These are phyloP conservation scores for Penicillium sp. DNA, from an alignment of 2,329 filamentous ascomycete species.

Conservation along the genomic window DNA sequence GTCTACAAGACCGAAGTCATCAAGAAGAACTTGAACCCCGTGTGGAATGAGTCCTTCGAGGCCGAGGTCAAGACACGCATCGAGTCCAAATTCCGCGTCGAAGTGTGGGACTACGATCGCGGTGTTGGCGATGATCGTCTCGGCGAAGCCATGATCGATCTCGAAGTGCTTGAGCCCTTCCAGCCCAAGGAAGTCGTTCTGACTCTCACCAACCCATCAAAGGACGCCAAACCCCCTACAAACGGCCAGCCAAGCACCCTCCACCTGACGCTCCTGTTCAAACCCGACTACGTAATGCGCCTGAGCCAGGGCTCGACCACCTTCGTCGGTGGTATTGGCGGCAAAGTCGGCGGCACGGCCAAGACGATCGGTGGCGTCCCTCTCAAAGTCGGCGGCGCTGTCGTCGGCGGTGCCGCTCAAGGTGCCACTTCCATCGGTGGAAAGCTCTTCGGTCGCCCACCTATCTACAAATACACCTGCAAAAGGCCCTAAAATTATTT, in stretches of 20 bases:
- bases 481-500: no score
- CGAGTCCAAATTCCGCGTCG: slow-evolving; percentile 76
- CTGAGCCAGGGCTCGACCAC: slow-evolving; percentile 88
- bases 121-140: slow-evolving; percentile 90
- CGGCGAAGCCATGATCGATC: slow-evolving; percentile 73
- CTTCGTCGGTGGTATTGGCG: slow-evolving; percentile 61
- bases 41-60: slow-evolving; percentile 97
- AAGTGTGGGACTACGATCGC: slow-evolving; percentile 95
- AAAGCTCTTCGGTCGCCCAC: slow-evolving; percentile 72
- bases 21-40: slow-evolving; percentile 94
- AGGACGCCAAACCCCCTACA: slow-evolving; percentile 72
- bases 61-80: slow-evolving; percentile 79
- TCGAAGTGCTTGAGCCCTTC: slow-evolving; percentile 84
- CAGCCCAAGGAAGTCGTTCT: slow-evolving; percentile 68
- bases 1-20: slow-evolving; percentile 93
- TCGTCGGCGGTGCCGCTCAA: slow-evolving; percentile 81
- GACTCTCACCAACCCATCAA: slow-evolving; percentile 36
- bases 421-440: slow-evolving; percentile 83
- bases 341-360: slow-evolving; percentile 82
- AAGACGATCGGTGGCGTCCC: slow-evolving; percentile 81
- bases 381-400: slow-evolving; percentile 87
- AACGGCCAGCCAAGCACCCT: slow-evolving; percentile 89
- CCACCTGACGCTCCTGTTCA: slow-evolving; percentile 84
- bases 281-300: slow-evolving; percentile 85
- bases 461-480: no score